A percentile compares a stretch with the other conserved stretches of the same genome.
phyloP scores from a whole-genome alignment of 2,329 filamentous ascomycete genomes.

The Sarocladiaceae sp. region DNA sequence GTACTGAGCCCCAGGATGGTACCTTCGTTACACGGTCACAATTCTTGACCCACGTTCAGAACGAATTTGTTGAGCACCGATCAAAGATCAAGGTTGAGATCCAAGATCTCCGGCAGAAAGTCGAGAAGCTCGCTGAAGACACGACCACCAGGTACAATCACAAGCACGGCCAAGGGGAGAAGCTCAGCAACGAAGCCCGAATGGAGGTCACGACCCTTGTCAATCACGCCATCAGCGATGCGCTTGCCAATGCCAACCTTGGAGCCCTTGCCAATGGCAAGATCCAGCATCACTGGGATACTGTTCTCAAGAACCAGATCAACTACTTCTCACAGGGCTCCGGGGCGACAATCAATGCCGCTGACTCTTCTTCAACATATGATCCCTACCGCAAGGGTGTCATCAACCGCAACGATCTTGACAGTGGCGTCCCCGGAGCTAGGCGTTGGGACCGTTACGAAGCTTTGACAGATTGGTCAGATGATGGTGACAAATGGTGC shows the following conservation, averaged over 20 bases:
- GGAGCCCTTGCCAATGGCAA: slow-evolving; percentile 41
- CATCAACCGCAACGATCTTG: background rate
- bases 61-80: slow-evolving; percentile 33
- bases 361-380: slow-evolving; percentile 57
- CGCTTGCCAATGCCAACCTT: slow-evolving; percentile 41
- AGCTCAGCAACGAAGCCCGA: slow-evolving; percentile 19
- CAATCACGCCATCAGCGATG: slow-evolving; percentile 36
- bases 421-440: background rate
- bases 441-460: background rate
- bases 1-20: slow-evolving; percentile 24
- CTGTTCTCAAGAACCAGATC: slow-evolving; percentile 48
- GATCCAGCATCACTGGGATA: slow-evolving; percentile 40
- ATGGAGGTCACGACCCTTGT: slow-evolving; percentile 37
- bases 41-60: slow-evolving; percentile 40
- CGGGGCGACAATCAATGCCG: slow-evolving; percentile 61
- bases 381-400: slow-evolving; percentile 20
- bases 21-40: slow-evolving; percentile 42
- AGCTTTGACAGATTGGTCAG: slow-evolving; percentile 67
- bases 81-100: slow-evolving; percentile 37
- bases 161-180: background rate
- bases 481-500: slow-evolving; percentile 88
- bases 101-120: slow-evolving; percentile 25
- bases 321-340: slow-evolving; percentile 69
- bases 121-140: slow-evolving; percentile 28
- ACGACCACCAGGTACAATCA: slow-evolving; percentile 26